A percentile compares a stretch with the other conserved stretches of the same genome.
Evolutionary conservation across 306 rosid genomes (phyloP).

Genomic region (Hippophae gyantsensis): DNA sequence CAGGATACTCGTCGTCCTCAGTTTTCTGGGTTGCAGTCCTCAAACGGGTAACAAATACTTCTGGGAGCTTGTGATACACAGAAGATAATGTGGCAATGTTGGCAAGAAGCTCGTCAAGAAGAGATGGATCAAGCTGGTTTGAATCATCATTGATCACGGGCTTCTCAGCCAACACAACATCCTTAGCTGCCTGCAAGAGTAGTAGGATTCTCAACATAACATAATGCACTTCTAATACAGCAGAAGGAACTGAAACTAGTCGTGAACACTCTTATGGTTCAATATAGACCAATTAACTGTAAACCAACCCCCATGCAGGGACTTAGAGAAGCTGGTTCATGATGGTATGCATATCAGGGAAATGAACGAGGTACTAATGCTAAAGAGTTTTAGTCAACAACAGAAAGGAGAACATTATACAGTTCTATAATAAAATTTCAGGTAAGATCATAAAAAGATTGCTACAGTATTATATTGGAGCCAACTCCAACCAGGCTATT

Average conservation of each 20-base stretch:
- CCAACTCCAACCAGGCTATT: no score
- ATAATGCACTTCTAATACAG: background rate
- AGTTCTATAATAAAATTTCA: no score
- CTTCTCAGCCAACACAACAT: slow-evolving; percentile 97
- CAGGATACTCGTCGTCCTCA: slow-evolving; percentile 83
- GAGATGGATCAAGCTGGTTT: slow-evolving; percentile 79
- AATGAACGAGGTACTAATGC: no score
- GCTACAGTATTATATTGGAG: no score
- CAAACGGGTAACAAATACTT: slow-evolving; percentile 79
- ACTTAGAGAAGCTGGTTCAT: no score
- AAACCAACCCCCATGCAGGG: no score
- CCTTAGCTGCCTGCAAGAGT: slow-evolving; percentile 91
- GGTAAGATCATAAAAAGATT: no score
- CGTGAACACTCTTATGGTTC: no score
- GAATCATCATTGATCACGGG: slow-evolving; percentile 94
- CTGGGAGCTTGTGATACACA: slow-evolving; percentile 97
- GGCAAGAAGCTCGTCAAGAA: slow-evolving; percentile 95
- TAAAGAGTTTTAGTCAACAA: no score
- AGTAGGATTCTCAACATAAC: slow-evolving; percentile 4
- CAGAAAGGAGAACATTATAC: no score
- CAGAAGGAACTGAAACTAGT: background rate
- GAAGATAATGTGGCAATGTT: slow-evolving; percentile 96
- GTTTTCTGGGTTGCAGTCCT: slow-evolving; percentile 53
- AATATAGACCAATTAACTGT: no score
- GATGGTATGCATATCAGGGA: no score